phyloP scores from a whole-genome alignment of 169 alveolate genomes.

The Plasmodium gonderi region DNA sequence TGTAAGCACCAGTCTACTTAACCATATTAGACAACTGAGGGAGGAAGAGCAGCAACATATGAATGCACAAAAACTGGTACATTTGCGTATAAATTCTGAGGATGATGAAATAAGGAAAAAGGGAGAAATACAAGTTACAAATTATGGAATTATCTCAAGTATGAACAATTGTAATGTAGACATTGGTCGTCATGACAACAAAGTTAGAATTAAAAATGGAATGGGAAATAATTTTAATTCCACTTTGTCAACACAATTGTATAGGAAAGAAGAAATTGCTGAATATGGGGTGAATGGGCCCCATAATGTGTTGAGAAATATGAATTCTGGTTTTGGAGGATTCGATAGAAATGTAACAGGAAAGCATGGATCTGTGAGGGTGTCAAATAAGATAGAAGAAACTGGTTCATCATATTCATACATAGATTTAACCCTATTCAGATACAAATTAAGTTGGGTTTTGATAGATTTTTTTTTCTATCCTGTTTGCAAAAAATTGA shows the following conservation, averaged over 20 bases:
- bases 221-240: background rate
- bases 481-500: constrained; percentile 52
- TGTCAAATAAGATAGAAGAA: background rate
- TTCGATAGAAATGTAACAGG: background rate
- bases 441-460: constrained; percentile 74
- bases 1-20: background rate
- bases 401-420: background rate
- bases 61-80: background rate
- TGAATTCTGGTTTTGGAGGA: background rate
- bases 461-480: constrained; percentile 68
- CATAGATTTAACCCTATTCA: constrained; percentile 60
- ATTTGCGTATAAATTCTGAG: background rate
- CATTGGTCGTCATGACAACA: background rate
- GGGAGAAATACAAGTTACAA: background rate
- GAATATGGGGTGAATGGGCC: background rate
- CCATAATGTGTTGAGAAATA: background rate
- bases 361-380: background rate
- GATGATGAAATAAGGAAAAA: background rate
- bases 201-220: background rate
- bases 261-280: background rate
- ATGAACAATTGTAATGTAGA: background rate
- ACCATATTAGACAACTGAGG: constrained; percentile 28
- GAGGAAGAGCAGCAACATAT: constrained; percentile 29
- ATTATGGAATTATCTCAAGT: background rate
- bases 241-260: background rate